Base-by-base conservation (phyloP, 805 yeast genomes). In the Sugiyamaella boreocaroliniensis region DNA sequence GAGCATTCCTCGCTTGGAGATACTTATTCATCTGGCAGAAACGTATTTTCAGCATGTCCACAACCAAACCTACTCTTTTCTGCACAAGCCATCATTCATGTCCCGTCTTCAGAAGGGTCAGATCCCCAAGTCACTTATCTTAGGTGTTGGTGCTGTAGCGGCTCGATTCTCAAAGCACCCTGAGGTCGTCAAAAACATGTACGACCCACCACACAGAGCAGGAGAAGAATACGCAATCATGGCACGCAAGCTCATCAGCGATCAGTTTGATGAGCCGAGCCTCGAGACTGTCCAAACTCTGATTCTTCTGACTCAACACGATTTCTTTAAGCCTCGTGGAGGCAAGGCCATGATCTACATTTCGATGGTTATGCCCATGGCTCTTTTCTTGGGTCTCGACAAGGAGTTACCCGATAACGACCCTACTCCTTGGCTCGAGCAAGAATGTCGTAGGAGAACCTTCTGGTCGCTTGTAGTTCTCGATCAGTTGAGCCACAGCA, bases 121-220 rank as follows among this genome's bases (percentile, higher is more conserved):
- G 29, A 65, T 68, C 42, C 59, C 59, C 40, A 61, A 64, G 18
- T 58, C 65, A 2, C 60, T 68, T 2, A 57, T 68, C 10, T 55
- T 64, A 40, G 69, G 70, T 8, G 55, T 68, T 9, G 68, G 72
- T 48, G 69, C 68, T 6, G 59, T 68, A 12, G 59, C 69, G 10
- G 70, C 71, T 5, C 54, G 71, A 40, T 68, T 65, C 45, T 67
- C 72, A 2, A 58, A 61, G 18, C 71, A 68, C 46, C 70, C 71
- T 2, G 49, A 54, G 44, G 52, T 66, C 29, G 55, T 56, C 34
- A 58, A 60, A 11, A 56, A 52, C 12, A 42, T 40, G 10, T 34
- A 29, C 22, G 49, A 43, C 8, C 52, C 55, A 4, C 51, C 51
- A 1, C 46, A 55, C 42, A 40, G 40, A 11, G 46, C 50, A 5